Evolutionary conservation across 768 basidiomycete genomes (phyloP), one percentile per base, ranked within the genome.

Genomic region (Auriscalpium microsporum): DNA sequence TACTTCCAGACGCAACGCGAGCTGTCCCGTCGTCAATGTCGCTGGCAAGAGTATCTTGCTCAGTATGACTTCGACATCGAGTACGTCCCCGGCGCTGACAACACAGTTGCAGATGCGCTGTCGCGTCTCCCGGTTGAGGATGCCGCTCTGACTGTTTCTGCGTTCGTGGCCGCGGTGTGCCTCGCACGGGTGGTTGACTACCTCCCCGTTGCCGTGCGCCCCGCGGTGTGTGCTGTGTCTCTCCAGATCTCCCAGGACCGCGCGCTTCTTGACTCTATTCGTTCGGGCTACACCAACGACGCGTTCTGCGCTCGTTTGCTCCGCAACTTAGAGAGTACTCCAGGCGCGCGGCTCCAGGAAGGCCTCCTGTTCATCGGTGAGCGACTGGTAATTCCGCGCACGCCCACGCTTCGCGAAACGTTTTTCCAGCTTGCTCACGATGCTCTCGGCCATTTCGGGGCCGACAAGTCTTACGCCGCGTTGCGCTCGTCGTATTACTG

Each of bases 301-400:
- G 8, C 28, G 0, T 63, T 58, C 34, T 63, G 58, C 23, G 1
- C 11, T 1, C 55, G 54, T 4, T 34, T 65, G 0, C 23, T 35
- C 10, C 11, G 8, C 3, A 45, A 40, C 9, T 3, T 50, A 9
- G 33, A 14, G 14, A 35, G 46, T 49, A n/a, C 38, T 3, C 46
- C 48, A 4, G 19, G 45, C 3, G 46, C 17, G 4, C 14, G 38
- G 44, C 16, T 23, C 14, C 48, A 38, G 3, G 28, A 65, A 23
- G 50, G 62, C 17, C 54, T 68, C 6, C 47, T 59, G 8, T 67
- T 56, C 45, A 33, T 66, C 7, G 56, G 54, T 13, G 45, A 60
- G 13, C 47, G 66, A 1, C 56, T 69, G 51, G 51, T 63, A 19
- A 57, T 69, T 23, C 67, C 68, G 3, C 21, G 57, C 1, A 51